Conservation (phyloP, 768 basidiomycete species). For the Psilocybe subaeruginosa region DNA sequence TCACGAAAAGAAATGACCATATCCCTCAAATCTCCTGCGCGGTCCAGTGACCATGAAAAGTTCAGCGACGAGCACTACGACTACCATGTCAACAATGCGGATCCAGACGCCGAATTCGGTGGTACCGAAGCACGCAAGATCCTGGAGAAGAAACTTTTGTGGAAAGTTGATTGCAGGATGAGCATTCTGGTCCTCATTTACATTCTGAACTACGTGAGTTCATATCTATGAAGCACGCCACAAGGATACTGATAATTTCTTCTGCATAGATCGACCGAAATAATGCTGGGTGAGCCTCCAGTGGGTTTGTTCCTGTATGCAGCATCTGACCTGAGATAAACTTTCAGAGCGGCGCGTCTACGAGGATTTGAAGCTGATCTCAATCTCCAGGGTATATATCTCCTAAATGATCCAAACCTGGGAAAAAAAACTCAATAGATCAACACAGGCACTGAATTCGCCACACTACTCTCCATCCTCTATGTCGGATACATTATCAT, state of each 20-base stretch:
- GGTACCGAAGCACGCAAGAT: constrained; percentile 44
- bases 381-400: constrained; percentile 44
- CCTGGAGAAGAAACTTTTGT: constrained; percentile 55
- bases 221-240: background rate
- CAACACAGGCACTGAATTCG: constrained; percentile 54
- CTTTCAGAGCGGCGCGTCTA: constrained; percentile 64
- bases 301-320: background rate
- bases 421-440: background rate
- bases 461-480: constrained; percentile 66
- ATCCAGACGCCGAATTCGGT: constrained; percentile 50
- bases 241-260: background rate
- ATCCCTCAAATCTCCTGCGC: background rate
- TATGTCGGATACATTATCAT: constrained; percentile 79
- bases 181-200: constrained; percentile 55
- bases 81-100: constrained; percentile 4
- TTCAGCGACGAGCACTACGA: background rate
- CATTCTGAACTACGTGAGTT: constrained; percentile 49
- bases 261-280: constrained; percentile 67
- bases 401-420: background rate
- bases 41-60: background rate
- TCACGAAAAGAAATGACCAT: constrained; percentile 13
- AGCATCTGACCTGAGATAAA: background rate
- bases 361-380: constrained; percentile 73
- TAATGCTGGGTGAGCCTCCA: constrained; percentile 57
- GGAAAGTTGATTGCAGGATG: constrained; percentile 62